Base-by-base conservation (phyloP, 2,329 filamentous ascomycete genomes). In the Macroventuria anomochaeta region DNA sequence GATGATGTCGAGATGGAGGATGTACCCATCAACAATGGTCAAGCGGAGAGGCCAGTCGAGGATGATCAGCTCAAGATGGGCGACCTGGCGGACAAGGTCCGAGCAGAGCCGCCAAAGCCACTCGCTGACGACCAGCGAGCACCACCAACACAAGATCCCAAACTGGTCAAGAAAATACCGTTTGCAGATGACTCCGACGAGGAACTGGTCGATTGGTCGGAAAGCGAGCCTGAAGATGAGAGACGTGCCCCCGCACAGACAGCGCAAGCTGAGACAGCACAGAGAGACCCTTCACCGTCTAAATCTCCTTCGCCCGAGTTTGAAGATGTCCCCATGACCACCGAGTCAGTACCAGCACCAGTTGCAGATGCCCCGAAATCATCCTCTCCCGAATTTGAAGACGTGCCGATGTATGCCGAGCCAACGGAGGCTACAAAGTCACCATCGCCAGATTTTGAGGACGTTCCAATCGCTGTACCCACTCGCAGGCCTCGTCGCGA, bases 191-290 rank as follows among this genome's bases (percentile, higher is more conserved):
- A 75, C 15, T 72, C 70, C 1, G 75, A 76, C 13, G 76, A 77
- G 20, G 70, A 77, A 43, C 64, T 58, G 5, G 61, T 79, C 28
- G 80, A 83, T 1, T 85, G 82, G 83, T 81, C 81, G 3, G 81
- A 81, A 29, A 84, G 82, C 57, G 81, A 84, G 21, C 63, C 65
- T 25, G 72, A 74, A 43, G 54, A 61, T 5, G 67, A 67, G 36
- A 52, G 31, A 44, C 55, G 20, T 13, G 28, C 39, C 23, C 39
- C 40, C 34, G 12, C 42, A 17, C 33, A 55, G 28, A 10, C 15
- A 20, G 6, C 13, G 12, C 29, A 50, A 15, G n/a, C 20, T 32
- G 13, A 41, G n/a, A 11, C 21, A 20, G 10, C 25, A 5, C n/a
- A 42, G 6, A 38, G 33, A 37, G 17, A 6, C 11, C 38, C 29